phyloP scores from a whole-genome alignment of 2,329 filamentous ascomycete species.

The Colletotrichum paranaense region DNA sequence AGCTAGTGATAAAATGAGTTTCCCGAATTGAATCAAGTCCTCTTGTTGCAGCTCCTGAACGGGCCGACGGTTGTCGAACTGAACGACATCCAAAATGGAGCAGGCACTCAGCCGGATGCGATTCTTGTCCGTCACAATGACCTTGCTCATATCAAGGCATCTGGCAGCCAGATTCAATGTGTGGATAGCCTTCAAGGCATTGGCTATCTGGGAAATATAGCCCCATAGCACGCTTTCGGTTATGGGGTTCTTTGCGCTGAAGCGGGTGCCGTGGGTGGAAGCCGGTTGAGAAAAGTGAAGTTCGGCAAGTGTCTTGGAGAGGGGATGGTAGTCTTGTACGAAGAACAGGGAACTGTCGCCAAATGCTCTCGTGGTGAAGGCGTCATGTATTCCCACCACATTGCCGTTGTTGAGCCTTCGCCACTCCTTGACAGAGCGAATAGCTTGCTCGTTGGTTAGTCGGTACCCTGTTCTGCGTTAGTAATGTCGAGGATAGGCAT shows the following conservation, averaged over 20 bases:
- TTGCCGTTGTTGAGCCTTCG: slow-evolving; percentile 84
- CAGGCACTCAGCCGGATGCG: slow-evolving; percentile 90
- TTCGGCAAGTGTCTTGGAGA: slow-evolving; percentile 90
- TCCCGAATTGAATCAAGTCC: slow-evolving; percentile 87
- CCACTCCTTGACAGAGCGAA: slow-evolving; percentile 89
- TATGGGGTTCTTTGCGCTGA: slow-evolving; percentile 59
- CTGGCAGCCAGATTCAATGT: slow-evolving; percentile 83
- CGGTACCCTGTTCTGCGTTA: slow-evolving; percentile 72
- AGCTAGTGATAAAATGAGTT: slow-evolving; percentile 84
- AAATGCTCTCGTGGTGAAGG: slow-evolving; percentile 93
- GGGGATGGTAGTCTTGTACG: slow-evolving; percentile 91
- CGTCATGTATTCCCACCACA: slow-evolving; percentile 88
- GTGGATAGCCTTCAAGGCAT: slow-evolving; percentile 89
- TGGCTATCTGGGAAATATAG: slow-evolving; percentile 92
- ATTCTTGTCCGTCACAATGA: slow-evolving; percentile 90
- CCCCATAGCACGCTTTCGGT: slow-evolving; percentile 86
- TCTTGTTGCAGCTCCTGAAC: slow-evolving; percentile 85
- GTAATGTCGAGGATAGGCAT: slow-evolving; percentile 27
- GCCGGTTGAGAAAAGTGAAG: slow-evolving; percentile 70
- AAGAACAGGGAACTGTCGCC: slow-evolving; percentile 95
- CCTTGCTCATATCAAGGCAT: slow-evolving; percentile 87
- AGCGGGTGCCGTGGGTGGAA: slow-evolving; percentile 55
- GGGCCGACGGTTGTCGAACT: slow-evolving; percentile 78
- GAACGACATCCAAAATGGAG: slow-evolving; percentile 88
- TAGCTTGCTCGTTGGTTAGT: slow-evolving; percentile 88